These are phyloP conservation scores for Cladorrhinum sp. DNA, from an alignment of 2,329 filamentous ascomycete species.

Conservation along the genomic window DNA sequence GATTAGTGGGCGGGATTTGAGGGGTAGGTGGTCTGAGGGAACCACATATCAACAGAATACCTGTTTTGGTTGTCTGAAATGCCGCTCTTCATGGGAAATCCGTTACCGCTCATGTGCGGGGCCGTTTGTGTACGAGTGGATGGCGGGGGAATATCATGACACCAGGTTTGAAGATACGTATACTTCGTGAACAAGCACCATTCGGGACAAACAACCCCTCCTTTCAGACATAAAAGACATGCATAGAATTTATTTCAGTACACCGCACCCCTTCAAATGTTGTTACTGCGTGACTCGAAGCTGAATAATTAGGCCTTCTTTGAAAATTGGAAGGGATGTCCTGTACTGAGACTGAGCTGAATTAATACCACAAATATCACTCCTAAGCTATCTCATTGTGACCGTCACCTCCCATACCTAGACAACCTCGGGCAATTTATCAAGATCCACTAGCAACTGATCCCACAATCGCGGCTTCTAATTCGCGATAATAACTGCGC, in stretches of 20 bases:
- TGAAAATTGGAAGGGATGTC: too few species aligned
- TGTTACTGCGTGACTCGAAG: too few species aligned
- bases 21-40: not conserved
- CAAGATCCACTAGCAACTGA: not conserved
- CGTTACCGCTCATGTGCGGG: not conserved
- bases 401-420: too few species aligned
- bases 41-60: not conserved
- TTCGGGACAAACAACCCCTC: not conserved
- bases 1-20: not conserved
- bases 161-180: not conserved
- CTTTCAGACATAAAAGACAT: too few species aligned
- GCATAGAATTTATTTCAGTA: too few species aligned
- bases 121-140: not conserved
- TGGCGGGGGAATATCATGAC: not conserved
- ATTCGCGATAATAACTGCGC: conserved; percentile 79
- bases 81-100: not conserved
- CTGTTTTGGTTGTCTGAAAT: not conserved
- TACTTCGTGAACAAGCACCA: too few species aligned
- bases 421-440: too few species aligned
- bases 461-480: conserved; percentile 30
- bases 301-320: too few species aligned
- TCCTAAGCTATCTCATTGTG: too few species aligned
- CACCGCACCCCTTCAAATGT: too few species aligned
- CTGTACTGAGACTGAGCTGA: too few species aligned
- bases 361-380: too few species aligned